Evolutionary conservation across 2,329 filamentous ascomycete genomes (phyloP).

Genomic region (Sporothrix schenckii): DNA sequence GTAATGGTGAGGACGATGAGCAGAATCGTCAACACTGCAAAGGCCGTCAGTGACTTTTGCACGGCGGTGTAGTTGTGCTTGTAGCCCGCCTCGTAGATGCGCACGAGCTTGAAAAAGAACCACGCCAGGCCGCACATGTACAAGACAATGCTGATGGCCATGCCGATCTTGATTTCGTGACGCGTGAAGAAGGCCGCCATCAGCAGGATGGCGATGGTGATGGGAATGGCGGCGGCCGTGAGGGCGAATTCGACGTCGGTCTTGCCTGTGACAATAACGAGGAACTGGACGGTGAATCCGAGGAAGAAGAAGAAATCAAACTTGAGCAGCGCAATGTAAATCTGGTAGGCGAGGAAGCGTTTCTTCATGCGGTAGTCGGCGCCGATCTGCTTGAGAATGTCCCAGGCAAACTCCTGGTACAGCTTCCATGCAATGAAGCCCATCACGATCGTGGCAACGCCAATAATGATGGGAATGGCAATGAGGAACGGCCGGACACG

Average conservation of each 20-base stretch:
- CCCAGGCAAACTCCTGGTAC: conserved; percentile 98
- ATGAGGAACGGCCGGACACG: conserved; percentile 76
- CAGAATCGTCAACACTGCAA: conserved; percentile 88
- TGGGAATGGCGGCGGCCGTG: conserved; percentile 84
- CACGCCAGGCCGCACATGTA: conserved; percentile 90
- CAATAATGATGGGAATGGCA: conserved; percentile 83
- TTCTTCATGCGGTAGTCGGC: conserved; percentile 96
- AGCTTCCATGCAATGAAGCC: conserved; percentile 86
- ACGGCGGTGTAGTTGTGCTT: conserved; percentile 71
- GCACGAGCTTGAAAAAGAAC: conserved; percentile 96
- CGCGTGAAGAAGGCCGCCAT: conserved; percentile 83
- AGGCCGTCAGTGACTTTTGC: conserved; percentile 83
- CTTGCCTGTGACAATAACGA: conserved; percentile 79
- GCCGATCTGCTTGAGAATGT: conserved; percentile 98
- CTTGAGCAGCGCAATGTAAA: conserved; percentile 96
- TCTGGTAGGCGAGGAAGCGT: conserved; percentile 95
- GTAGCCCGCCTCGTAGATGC: conserved; percentile 78
- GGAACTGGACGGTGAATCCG: conserved; percentile 96
- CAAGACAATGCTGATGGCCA: conserved; percentile 75
- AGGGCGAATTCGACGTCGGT: conserved; percentile 77
- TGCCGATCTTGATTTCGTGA: conserved; percentile 77
- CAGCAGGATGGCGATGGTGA: conserved; percentile 87
- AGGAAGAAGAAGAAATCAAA: conserved; percentile 99
- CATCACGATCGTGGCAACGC: conserved; percentile 71
- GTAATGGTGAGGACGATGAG: conserved; percentile 85